Evolutionary conservation across 257 asterid genomes (phyloP), one percentile per base, ranked within the genome.

Genomic region (Coffea eugenioides): DNA sequence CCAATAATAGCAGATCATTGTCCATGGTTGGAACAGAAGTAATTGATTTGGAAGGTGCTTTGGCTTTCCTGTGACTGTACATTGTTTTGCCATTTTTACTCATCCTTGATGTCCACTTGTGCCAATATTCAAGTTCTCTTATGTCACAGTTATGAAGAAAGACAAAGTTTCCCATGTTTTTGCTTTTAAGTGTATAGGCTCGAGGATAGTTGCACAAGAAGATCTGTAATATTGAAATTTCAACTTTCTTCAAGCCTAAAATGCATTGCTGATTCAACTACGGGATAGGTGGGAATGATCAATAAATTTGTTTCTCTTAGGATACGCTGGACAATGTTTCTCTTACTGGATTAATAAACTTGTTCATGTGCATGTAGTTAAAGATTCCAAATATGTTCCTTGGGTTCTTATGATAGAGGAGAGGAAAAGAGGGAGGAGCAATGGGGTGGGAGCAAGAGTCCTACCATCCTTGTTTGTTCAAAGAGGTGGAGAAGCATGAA

Each of bases 31-130:
- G 90, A 80, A 87, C 89, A 18, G 90, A 88, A 75, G 85, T 90
- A 54, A 84, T 89, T 23, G 94, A 94, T 83, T 86, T 92, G 84
- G 98, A 94, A 94, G 98, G 98, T 92, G 73, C 71, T 74, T 77
- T 49, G 65, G 21, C 81, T 77, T 54, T 67, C 31, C 27, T 5
- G 45, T 78, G 46, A 77, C 18, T 65, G 3, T 49, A n/a, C 25
- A 6, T 15, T 41, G 6, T 45, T 16, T 46, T 23, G 6, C 5
- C 36, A 27, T 3, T 51, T 69, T 21, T 10, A 31, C 12, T 13
- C 27, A 6, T 45, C 41, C 39, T 15, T 14, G 16, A 64, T 59
- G 27, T 36, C 2, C 23, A 15, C 43, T 20, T 9, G 68, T 21
- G 21, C n/a, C 57, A 20, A 23, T 31, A 15, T 23, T 70, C n/a